Base-by-base conservation (phyloP, 1,139 yeast species). In the Ogataea hybrid region DNA sequence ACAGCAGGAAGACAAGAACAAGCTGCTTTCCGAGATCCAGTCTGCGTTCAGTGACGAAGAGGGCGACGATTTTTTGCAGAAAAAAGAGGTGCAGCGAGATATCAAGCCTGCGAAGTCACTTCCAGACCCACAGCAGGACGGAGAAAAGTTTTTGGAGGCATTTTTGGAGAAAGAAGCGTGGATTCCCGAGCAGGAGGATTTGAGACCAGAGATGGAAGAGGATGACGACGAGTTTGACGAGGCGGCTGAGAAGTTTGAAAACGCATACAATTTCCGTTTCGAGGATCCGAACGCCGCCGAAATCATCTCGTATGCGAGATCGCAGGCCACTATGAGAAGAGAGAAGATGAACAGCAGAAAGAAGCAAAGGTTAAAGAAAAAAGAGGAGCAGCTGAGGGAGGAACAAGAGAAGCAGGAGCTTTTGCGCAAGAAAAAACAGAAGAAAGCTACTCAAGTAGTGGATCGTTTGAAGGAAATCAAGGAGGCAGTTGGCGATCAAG, bases 301-400 rank as follows among this genome's bases (percentile, higher is more conserved):
- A 58, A 87, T 94, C 62, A 84, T 89, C 25, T 83, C 96, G n/a
- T 94, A 92, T 68, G 97, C 98, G 4, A 88, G 99, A 75, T 85
- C 76, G 50, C 96, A 89, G 62, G 95, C 95, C 21, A 88, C 97
- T 0, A 72, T 89, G 57, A 81, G 98, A 67, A 77, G 98, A 61
- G 79, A 83, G 17, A 81, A 80, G 39, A 75, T 84, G 45, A 80
- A 81, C 52, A 65, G 85, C 16, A 78, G 98, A 57, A 88, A 88
- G 68, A 78, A 84, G 62, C 83, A 82, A 64, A 80, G 98, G 68
- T 92, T 88, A 39, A 75, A 71, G 59, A 79, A 81, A 61, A 75
- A 70, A 44, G 84, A 78, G 36, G 73, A 69, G 37, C 77, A 72
- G 47, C 67, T 64, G 29, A 67, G 73, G 51, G 81, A 75, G 48